Conservation (phyloP, 2,329 filamentous ascomycete species). For the Talaromyces atroroseus region DNA sequence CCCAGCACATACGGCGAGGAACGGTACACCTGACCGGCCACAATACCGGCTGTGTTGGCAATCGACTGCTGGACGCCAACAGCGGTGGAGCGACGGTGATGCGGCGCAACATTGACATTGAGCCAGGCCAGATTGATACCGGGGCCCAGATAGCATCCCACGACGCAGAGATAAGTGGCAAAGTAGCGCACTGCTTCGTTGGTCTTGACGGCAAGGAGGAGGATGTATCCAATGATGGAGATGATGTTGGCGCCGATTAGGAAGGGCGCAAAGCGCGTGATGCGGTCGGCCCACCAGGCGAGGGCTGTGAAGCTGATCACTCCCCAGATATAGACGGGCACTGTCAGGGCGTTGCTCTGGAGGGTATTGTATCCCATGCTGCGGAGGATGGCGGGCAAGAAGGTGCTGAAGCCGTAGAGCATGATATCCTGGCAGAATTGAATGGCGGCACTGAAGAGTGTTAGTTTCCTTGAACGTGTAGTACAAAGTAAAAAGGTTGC, state of each 20-base stretch:
- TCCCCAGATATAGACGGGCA: conserved; percentile 53
- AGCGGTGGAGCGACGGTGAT: conserved; percentile 45
- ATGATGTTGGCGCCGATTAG: conserved; percentile 37
- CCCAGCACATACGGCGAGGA: conserved; percentile 32
- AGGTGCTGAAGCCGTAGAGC: conserved; percentile 55
- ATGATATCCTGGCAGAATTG: conserved; percentile 51
- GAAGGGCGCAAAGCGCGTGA: conserved; percentile 29
- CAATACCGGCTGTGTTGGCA: conserved; percentile 46
- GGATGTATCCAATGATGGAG: conserved; percentile 46
- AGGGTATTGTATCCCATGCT: conserved; percentile 49
- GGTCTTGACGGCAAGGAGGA: conserved; percentile 45
- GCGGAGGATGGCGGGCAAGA: conserved; percentile 52
- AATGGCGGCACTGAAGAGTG: conserved; percentile 35
- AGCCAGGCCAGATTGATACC: conserved; percentile 47
- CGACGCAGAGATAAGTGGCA: conserved; percentile 45
- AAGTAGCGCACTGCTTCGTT: conserved; percentile 46
- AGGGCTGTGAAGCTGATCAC: conserved; percentile 42
- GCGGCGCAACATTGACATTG: conserved; percentile 44
- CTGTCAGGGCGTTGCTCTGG: conserved; percentile 50
- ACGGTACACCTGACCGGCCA: conserved; percentile 44
- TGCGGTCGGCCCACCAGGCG: conserved; percentile 45
- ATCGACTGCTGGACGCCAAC: conserved; percentile 45
- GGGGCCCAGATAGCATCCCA: conserved; percentile 45
- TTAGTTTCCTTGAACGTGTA: no score
- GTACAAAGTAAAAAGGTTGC: no score